These are phyloP conservation scores for Phytomonas sp. DNA, from an alignment of 208 protist genomes.

Conservation along the genomic window DNA sequence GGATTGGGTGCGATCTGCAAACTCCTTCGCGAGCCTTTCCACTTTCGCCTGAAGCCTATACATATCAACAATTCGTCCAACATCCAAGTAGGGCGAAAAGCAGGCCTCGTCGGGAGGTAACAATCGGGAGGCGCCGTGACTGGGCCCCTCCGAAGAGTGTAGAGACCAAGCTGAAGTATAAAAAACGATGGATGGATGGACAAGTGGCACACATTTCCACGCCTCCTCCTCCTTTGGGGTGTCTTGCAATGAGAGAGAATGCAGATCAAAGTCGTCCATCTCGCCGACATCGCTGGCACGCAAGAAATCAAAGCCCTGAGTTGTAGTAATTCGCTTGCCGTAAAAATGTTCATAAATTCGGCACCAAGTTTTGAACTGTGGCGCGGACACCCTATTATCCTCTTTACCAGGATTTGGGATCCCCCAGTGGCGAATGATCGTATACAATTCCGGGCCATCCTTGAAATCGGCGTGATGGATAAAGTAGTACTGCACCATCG, in stretches of 20 bases:
- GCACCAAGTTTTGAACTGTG: background rate
- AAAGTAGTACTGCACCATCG: conserved; percentile 64
- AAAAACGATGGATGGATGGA: background rate
- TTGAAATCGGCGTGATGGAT: conserved; percentile 5
- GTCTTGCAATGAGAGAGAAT: too few relatives aligned
- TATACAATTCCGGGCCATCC: too few relatives aligned
- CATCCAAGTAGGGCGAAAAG: background rate
- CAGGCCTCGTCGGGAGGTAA: background rate
- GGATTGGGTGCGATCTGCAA: background rate
- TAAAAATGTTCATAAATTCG: too few relatives aligned
- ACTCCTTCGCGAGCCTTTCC: background rate
- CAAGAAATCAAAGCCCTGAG: too few relatives aligned
- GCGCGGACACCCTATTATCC: background rate
- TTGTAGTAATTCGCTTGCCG: too few relatives aligned
- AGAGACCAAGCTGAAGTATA: background rate
- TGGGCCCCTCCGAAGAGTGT: background rate
- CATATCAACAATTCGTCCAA: background rate
- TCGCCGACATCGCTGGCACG: too few relatives aligned
- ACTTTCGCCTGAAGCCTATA: background rate
- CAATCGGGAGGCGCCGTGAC: background rate
- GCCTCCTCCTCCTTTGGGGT: too few relatives aligned
- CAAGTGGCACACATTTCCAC: too few relatives aligned
- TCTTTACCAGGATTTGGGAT: too few relatives aligned
- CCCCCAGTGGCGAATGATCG: too few relatives aligned
- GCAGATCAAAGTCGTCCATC: too few relatives aligned